Evolutionary conservation across 768 basidiomycete genomes (phyloP).

Genomic region (Cantharellus cinnabarinus): DNA sequence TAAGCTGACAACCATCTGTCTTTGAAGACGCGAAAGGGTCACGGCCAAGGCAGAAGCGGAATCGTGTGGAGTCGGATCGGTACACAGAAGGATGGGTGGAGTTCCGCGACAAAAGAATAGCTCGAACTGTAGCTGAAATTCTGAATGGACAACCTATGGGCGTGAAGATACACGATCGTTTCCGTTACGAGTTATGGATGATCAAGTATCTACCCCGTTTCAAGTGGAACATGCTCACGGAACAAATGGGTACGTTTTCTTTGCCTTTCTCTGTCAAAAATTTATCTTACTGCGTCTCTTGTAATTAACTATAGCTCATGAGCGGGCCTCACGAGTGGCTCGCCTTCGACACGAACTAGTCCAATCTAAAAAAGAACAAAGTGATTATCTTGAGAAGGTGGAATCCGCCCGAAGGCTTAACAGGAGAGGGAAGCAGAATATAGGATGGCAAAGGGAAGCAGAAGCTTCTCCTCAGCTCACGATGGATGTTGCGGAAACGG

Average conservation of each 20-base stretch:
- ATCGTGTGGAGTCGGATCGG: slow-evolving; percentile 65
- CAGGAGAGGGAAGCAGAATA: too few species aligned
- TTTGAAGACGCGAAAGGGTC: slow-evolving; percentile 63
- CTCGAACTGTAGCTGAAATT: slow-evolving; percentile 80
- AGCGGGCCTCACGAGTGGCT: slow-evolving; percentile 71
- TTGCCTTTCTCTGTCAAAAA: not conserved
- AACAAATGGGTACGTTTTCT: slow-evolving; percentile 72
- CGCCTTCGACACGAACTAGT: slow-evolving; percentile 82
- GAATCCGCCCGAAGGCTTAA: slow-evolving; percentile 49
- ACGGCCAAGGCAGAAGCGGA: slow-evolving; percentile 62
- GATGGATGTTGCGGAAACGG: too few species aligned
- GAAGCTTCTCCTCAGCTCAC: not conserved
- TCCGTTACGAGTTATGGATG: slow-evolving; percentile 97
- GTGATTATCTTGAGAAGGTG: slow-evolving; percentile 83
- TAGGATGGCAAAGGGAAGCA: too few species aligned
- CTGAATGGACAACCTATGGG: slow-evolving; percentile 91
- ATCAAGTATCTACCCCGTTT: slow-evolving; percentile 97
- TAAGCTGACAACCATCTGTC: not conserved
- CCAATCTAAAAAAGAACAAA: slow-evolving; percentile 73
- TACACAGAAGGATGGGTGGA: slow-evolving; percentile 98
- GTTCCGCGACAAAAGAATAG: slow-evolving; percentile 84
- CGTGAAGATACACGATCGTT: slow-evolving; percentile 73
- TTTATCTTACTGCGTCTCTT: not conserved
- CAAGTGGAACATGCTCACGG: slow-evolving; percentile 97
- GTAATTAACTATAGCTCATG: slow-evolving; percentile 44